Conservation (phyloP, 2,329 filamentous ascomycete species). For the Claviceps paspali region DNA sequence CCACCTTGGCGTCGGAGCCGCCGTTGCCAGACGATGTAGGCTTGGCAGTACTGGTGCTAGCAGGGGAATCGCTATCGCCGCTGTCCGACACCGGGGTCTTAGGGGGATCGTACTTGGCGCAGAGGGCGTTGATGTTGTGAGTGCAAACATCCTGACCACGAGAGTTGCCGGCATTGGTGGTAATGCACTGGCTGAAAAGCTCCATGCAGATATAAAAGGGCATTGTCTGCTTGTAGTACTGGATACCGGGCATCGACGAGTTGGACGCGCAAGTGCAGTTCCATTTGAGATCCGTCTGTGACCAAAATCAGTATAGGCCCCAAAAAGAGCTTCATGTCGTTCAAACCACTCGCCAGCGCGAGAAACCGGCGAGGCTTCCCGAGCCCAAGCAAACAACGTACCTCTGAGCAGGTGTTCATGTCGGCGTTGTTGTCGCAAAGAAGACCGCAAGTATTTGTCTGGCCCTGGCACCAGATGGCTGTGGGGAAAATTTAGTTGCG, state of each 20-base stretch:
- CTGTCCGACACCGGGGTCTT: slow-evolving; percentile 14
- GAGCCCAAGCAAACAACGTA: too few species aligned
- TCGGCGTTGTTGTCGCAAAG: slow-evolving; percentile 27
- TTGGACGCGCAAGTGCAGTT: slow-evolving; percentile 33
- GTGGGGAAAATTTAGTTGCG: slow-evolving; percentile 2
- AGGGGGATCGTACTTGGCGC: slow-evolving; percentile 23
- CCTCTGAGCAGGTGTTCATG: slow-evolving; percentile 29
- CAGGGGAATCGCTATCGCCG: slow-evolving; percentile 10
- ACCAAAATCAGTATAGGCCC: slow-evolving; percentile 2
- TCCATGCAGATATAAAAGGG: slow-evolving; percentile 35
- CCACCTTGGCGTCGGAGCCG: slow-evolving; percentile 17
- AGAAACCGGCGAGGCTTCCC: too few species aligned
- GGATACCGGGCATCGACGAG: slow-evolving; percentile 32
- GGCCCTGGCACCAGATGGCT: slow-evolving; percentile 37
- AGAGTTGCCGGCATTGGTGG: slow-evolving; percentile 23
- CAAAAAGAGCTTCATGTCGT: too few species aligned
- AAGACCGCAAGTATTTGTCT: slow-evolving; percentile 33
- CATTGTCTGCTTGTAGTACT: slow-evolving; percentile 38
- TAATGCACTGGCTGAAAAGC: slow-evolving; percentile 33
- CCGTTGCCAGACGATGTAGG: slow-evolving; percentile 11
- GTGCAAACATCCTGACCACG: slow-evolving; percentile 32
- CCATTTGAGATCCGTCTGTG: slow-evolving; percentile 27
- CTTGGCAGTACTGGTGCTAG: slow-evolving; percentile 13
- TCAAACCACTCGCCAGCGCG: too few species aligned
- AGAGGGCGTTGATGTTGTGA: slow-evolving; percentile 29